A percentile compares a stretch with the other conserved stretches of the same genome.
These are phyloP conservation scores for Alternaria novae-zelandiae DNA, from an alignment of 2,329 filamentous ascomycete species.

Conservation along the genomic window DNA sequence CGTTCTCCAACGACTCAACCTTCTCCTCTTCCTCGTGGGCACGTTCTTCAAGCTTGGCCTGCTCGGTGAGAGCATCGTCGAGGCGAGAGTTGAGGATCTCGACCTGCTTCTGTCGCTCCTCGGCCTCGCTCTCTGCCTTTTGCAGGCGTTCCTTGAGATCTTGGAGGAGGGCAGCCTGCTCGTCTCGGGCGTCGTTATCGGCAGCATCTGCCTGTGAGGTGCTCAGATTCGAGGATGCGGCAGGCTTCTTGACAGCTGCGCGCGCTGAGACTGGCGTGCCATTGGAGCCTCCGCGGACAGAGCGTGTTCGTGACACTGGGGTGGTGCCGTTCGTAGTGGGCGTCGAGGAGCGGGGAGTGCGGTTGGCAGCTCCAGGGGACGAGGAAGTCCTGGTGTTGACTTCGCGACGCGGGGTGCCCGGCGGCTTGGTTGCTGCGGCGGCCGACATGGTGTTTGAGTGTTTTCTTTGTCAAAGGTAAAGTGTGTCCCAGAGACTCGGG, in stretches of 20 bases:
- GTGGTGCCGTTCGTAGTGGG: constrained; percentile 38
- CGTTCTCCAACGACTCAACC: constrained; percentile 79
- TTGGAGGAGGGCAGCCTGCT: constrained; percentile 78
- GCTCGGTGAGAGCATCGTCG: constrained; percentile 83
- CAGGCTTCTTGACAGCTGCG: constrained; percentile 47
- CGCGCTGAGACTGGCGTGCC: constrained; percentile 50
- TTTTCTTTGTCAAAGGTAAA: constrained; percentile 11
- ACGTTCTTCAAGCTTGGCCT: constrained; percentile 84
- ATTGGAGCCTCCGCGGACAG: constrained; percentile 37
- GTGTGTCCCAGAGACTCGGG: constrained; percentile 11
- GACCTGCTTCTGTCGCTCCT: constrained; percentile 82
- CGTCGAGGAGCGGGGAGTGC: constrained; percentile 41
- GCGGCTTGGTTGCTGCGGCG: constrained; percentile 45
- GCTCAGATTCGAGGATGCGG: constrained; percentile 41
- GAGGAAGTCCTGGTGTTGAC: constrained; percentile 29
- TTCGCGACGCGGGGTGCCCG: constrained; percentile 40
- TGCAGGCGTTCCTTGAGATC: constrained; percentile 84
- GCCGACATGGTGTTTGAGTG: constrained; percentile 38
- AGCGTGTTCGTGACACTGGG: constrained; percentile 40
- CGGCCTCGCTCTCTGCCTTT: constrained; percentile 77
- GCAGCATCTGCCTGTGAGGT: constrained; percentile 46
- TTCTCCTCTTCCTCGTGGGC: constrained; percentile 86
- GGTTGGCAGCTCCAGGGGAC: constrained; percentile 40
- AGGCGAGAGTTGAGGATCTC: constrained; percentile 84
- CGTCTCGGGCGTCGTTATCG: constrained; percentile 74